Conservation (phyloP, 331 rosid species). For the Rosa hybrid region DNA sequence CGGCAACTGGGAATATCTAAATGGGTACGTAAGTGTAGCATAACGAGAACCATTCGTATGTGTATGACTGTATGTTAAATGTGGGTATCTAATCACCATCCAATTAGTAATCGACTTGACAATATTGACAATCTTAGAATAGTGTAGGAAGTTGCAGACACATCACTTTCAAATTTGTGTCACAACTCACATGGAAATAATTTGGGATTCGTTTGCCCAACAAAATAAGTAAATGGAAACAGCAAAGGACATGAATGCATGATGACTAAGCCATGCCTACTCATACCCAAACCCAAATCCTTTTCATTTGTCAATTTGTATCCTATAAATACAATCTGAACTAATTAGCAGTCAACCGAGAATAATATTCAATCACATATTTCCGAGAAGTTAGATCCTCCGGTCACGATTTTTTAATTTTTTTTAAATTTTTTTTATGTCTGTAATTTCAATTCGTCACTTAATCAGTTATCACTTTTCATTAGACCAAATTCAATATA, state of each 20-base stretch:
- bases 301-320: neutral
- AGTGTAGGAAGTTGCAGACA: neutral
- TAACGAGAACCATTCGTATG: neutral
- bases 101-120: neutral
- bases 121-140: neutral
- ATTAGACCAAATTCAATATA: too few relatives aligned
- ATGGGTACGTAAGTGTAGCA: neutral
- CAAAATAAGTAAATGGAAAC: neutral
- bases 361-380: neutral
- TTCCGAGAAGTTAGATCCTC: too few relatives aligned
- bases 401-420: too few relatives aligned
- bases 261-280: neutral
- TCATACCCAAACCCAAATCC: neutral
- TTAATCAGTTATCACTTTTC: too few relatives aligned
- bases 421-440: too few relatives aligned
- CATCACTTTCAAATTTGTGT: neutral
- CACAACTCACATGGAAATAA: neutral
- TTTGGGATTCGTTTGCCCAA: neutral
- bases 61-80: neutral
- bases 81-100: slow-evolving; percentile 2
- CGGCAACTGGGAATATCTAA: too few relatives aligned
- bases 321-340: neutral
- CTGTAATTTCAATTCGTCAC: too few relatives aligned
- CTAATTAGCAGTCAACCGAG: neutral
- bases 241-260: neutral